phyloP scores from a whole-genome alignment of 495 filamentous ascomycete species.

The Aspergillus bridgeri region DNA sequence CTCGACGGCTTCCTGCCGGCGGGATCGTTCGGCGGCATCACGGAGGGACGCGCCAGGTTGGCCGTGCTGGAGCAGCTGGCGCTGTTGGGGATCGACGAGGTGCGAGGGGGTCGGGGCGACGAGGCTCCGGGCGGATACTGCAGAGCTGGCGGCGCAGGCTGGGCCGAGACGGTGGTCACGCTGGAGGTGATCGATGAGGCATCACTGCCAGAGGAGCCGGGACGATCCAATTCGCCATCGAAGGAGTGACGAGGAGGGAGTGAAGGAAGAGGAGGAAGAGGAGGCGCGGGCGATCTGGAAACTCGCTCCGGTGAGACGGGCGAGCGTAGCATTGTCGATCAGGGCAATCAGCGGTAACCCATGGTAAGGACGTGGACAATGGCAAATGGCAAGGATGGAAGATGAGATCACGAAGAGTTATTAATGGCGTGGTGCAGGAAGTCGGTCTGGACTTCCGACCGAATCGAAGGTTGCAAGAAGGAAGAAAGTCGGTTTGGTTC shows the following conservation, averaged over 20 bases:
- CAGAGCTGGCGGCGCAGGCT: constrained; percentile 18
- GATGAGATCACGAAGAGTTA: background rate
- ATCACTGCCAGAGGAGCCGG: constrained; percentile 52
- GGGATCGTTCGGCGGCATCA: constrained; percentile 42
- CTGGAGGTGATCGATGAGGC: constrained; percentile 46
- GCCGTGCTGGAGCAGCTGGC: constrained; percentile 23
- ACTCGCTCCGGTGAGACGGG: constrained; percentile 31
- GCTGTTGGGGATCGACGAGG: constrained; percentile 25
- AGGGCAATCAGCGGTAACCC: background rate
- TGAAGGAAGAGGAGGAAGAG: constrained; percentile 18
- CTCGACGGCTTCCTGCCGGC: constrained; percentile 38
- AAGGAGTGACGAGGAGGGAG: constrained; percentile 27
- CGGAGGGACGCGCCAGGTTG: constrained; percentile 28
- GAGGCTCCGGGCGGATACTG: constrained; percentile 22
- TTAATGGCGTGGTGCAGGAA: too few relatives aligned
- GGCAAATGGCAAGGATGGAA: background rate
- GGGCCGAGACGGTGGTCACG: constrained; percentile 44
- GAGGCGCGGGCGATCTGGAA: constrained; percentile 14
- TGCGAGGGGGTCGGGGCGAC: constrained; percentile 37
- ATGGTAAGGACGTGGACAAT: background rate
- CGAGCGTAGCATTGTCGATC: constrained; percentile 26
- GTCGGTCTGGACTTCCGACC: constrained; percentile 3
- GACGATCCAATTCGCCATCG: constrained; percentile 37
- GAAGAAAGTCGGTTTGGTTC: too few relatives aligned
- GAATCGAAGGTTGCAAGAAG: background rate